Conservation (phyloP, 2,329 filamentous ascomycete species). For the Colletotrichum sp. region DNA sequence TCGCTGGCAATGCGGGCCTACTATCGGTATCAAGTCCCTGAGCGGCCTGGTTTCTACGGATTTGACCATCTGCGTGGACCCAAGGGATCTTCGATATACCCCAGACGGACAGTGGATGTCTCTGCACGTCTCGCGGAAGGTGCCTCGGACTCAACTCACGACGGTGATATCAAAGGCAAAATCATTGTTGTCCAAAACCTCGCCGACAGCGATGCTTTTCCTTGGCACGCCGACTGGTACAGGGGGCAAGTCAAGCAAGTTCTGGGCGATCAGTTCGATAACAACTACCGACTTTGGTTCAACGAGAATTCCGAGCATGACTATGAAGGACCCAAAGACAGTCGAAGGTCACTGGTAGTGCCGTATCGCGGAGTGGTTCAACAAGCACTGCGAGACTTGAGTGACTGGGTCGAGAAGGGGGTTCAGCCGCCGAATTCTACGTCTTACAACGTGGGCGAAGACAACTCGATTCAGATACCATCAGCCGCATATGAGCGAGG, state of each 20-base stretch:
- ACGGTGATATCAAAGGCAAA: slow-evolving; percentile 23
- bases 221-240: slow-evolving; percentile 30
- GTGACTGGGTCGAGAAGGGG: slow-evolving; percentile 23
- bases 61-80: slow-evolving; percentile 19
- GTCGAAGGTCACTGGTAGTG: not conserved
- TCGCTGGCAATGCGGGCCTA: slow-evolving; percentile 14
- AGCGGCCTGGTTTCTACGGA: slow-evolving; percentile 8
- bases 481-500: not conserved
- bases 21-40: slow-evolving; percentile 23
- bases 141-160: not conserved
- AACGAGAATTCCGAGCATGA: slow-evolving; percentile 24
- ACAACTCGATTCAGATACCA: slow-evolving; percentile 20
- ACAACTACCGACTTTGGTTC: slow-evolving; percentile 25
- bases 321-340: not conserved
- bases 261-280: slow-evolving; percentile 6
- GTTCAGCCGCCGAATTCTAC: slow-evolving; percentile 7
- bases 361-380: slow-evolving; percentile 20
- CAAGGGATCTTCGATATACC: slow-evolving; percentile 15
- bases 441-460: not conserved
- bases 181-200: slow-evolving; percentile 27
- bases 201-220: slow-evolving; percentile 25
- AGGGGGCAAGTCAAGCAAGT: slow-evolving; percentile 10
- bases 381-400: slow-evolving; percentile 25
- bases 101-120: slow-evolving; percentile 7
- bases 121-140: not conserved